Evolutionary conservation across 345 rosid species (phyloP).

Genomic region (Draba incana): DNA sequence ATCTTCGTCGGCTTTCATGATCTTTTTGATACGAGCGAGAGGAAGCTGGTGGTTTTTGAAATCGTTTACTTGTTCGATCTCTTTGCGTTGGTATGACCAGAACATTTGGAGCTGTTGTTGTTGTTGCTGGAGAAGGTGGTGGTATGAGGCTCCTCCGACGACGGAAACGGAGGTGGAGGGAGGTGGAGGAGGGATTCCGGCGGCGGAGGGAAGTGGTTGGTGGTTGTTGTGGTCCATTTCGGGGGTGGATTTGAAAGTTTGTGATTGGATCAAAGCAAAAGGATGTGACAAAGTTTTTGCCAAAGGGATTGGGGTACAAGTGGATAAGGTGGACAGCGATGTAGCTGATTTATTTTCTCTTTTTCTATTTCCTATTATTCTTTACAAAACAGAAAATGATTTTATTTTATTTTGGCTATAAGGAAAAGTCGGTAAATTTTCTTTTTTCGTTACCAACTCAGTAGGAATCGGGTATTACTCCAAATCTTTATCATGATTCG

Average conservation of each 20-base stretch:
- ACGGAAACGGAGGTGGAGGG: conserved; percentile 38
- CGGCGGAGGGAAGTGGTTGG: conserved; percentile 57
- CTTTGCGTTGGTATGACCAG: conserved; percentile 89
- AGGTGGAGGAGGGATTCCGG: conserved; percentile 46
- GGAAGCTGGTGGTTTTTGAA: conserved; percentile 98
- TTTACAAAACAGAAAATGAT: no score
- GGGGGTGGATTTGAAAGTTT: conserved; percentile 27
- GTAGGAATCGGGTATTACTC: no score
- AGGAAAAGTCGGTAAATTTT: no score
- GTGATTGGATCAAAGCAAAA: conserved; percentile 34
- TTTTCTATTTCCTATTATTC: no score
- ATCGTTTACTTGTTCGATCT: conserved; percentile 89
- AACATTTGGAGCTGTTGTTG: conserved; percentile 92
- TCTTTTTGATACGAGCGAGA: conserved; percentile 92
- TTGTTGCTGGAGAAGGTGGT: conserved; percentile 88
- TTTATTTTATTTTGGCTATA: no score
- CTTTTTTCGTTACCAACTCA: no score
- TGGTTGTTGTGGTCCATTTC: conserved; percentile 60
- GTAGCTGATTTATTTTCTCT: conserved; percentile 33
- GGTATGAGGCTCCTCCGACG: conserved; percentile 55
- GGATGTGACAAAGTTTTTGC: conserved; percentile 20
- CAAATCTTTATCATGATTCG: no score
- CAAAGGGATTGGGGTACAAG: conserved; percentile 31
- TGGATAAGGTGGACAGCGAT: conserved; percentile 44
- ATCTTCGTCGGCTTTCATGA: conserved; percentile 98